Evolutionary conservation across 768 basidiomycete species (phyloP).

Genomic region (Coprinellus micaceus): DNA sequence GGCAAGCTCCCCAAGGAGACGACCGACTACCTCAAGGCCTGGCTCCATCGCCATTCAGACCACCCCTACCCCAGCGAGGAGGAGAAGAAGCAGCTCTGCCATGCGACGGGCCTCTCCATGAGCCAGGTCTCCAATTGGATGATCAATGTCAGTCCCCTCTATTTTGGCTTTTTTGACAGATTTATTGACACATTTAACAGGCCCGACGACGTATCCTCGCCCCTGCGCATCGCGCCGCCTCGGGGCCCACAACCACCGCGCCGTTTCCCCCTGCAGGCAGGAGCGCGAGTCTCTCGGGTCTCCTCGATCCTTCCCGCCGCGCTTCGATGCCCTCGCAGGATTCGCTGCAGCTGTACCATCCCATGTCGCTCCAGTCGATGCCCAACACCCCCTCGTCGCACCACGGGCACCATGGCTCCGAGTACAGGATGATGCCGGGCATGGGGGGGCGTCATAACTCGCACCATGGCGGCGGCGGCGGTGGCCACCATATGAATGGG

Average conservation of each 20-base stretch:
- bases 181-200: constrained; percentile 31
- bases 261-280: constrained; percentile 61
- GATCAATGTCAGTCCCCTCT: constrained; percentile 61
- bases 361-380: constrained; percentile 70
- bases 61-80: constrained; percentile 89
- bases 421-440: constrained; percentile 45
- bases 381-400: constrained; percentile 33
- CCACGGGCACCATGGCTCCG: constrained; percentile 38
- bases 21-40: constrained; percentile 84
- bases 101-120: constrained; percentile 84
- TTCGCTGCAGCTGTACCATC: constrained; percentile 71
- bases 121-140: constrained; percentile 91
- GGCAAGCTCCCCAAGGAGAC: constrained; percentile 90
- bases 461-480: no score
- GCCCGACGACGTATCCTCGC: constrained; percentile 81
- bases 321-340: constrained; percentile 66
- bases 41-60: constrained; percentile 84
- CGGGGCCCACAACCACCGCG: constrained; percentile 73
- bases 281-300: constrained; percentile 38
- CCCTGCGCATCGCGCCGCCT: constrained; percentile 72
- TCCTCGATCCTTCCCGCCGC: constrained; percentile 48
- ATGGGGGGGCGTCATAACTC: constrained; percentile 33
- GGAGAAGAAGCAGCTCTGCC: constrained; percentile 86
- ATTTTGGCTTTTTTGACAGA: constrained; percentile 5
- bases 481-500: constrained; percentile 31